Evolutionary conservation across 2,329 filamentous ascomycete genomes (phyloP).

Genomic region (Botrytis pseudocinerea): DNA sequence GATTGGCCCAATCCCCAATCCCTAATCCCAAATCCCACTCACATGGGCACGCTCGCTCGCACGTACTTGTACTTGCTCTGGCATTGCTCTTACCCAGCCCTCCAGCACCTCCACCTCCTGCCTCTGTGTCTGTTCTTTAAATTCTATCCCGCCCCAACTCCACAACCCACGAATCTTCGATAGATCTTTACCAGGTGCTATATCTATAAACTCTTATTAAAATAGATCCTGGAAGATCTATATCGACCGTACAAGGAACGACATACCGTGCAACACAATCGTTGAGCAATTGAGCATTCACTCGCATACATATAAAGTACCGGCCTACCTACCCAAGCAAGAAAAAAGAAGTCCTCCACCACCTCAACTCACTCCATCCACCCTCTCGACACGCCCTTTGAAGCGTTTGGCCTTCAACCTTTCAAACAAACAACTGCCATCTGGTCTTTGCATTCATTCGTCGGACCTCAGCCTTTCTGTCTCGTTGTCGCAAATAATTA

Average conservation of each 20-base stretch:
- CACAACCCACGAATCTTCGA: slow-evolving; percentile 5
- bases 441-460: background rate
- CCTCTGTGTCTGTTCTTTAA: slow-evolving; percentile 4
- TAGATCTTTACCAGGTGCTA: background rate
- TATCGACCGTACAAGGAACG: background rate
- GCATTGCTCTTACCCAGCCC: background rate
- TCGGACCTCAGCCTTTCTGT: background rate
- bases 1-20: background rate
- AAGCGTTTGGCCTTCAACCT: background rate
- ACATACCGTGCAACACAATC: slow-evolving; percentile 5
- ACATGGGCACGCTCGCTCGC: background rate
- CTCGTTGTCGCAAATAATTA: background rate
- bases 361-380: background rate
- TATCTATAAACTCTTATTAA: slow-evolving; percentile 4
- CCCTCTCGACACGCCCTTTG: slow-evolving; percentile 1
- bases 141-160: background rate
- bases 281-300: slow-evolving; percentile 22
- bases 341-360: background rate
- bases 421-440: background rate
- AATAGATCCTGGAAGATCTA: slow-evolving; percentile 24
- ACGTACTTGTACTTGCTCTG: slow-evolving; percentile 3
- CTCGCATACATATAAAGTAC: background rate
- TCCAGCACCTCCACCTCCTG: background rate
- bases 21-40: background rate
- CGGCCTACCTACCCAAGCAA: background rate